Percentiles rank a stretch among this genome's conserved stretches.
phyloP scores from a whole-genome alignment of 2,329 filamentous ascomycete genomes.

The Cladosporium austrohemisphaericum region DNA sequence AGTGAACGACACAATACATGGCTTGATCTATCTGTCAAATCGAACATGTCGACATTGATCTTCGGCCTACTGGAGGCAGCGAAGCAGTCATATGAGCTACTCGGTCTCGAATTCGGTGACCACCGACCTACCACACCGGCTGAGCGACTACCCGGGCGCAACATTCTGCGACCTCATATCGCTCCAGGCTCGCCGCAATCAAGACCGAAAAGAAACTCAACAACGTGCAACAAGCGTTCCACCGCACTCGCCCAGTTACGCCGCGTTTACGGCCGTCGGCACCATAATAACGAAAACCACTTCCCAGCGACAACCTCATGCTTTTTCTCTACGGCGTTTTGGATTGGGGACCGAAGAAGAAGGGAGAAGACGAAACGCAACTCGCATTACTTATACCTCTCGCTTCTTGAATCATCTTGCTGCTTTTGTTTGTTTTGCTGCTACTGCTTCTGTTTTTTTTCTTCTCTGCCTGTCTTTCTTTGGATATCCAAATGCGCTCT shows the following conservation, averaged over 20 bases:
- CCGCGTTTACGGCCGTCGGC: slow-evolving; percentile 3
- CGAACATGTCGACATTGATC: background rate
- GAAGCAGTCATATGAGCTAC: background rate
- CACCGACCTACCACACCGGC: background rate
- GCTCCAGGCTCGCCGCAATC: background rate
- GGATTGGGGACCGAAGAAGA: background rate
- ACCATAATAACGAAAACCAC: background rate
- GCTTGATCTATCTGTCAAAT: background rate
- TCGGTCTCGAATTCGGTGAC: background rate
- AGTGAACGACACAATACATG: background rate
- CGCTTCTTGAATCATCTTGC: slow-evolving; percentile 6
- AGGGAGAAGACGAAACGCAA: slow-evolving; percentile 4
- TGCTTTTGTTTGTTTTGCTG: background rate
- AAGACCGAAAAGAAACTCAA: no score
- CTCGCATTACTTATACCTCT: slow-evolving; percentile 12
- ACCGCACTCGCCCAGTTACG: background rate
- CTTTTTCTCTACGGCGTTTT: slow-evolving; percentile 5
- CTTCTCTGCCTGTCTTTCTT: background rate
- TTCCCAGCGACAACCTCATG: background rate
- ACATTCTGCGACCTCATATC: background rate
- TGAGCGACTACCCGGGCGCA: background rate
- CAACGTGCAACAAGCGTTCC: no score
- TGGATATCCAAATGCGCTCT: slow-evolving; percentile 14
- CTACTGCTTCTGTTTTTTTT: background rate
- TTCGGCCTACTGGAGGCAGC: background rate